Evolutionary conservation across 805 yeast genomes (phyloP).

Genomic region (Candida ulmi): DNA sequence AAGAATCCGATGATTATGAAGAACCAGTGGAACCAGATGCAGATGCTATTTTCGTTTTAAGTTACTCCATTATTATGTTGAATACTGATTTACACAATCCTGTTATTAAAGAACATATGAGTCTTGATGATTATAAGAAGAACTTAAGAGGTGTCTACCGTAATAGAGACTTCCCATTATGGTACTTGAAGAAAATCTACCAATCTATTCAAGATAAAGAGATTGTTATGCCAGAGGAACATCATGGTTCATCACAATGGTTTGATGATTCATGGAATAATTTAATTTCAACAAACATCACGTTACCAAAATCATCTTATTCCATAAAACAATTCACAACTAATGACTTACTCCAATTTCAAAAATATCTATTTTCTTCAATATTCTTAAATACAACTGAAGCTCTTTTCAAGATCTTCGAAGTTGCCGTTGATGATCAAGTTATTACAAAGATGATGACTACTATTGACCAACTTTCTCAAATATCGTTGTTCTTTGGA

Average conservation of each 20-base stretch:
- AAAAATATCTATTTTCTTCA: slow-evolving; percentile 61
- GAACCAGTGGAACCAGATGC: slow-evolving; percentile 64
- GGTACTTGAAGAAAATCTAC: slow-evolving; percentile 81
- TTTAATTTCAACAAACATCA: slow-evolving; percentile 40
- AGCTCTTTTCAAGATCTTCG: slow-evolving; percentile 72
- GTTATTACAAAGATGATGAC: slow-evolving; percentile 83
- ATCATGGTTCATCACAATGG: slow-evolving; percentile 87
- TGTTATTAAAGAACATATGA: slow-evolving; percentile 88
- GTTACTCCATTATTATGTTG: slow-evolving; percentile 89
- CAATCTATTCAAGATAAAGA: slow-evolving; percentile 77
- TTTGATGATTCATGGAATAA: slow-evolving; percentile 86
- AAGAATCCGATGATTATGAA: slow-evolving; percentile 27
- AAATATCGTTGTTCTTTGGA: slow-evolving; percentile 62
- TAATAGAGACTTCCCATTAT: slow-evolving; percentile 71
- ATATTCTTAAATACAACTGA: slow-evolving; percentile 61
- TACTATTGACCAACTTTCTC: slow-evolving; percentile 80
- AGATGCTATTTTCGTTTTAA: slow-evolving; percentile 83
- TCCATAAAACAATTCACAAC: slow-evolving; percentile 15
- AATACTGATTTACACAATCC: slow-evolving; percentile 94
- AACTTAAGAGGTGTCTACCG: slow-evolving; percentile 79
- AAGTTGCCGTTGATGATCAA: slow-evolving; percentile 86
- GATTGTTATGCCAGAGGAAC: slow-evolving; percentile 97
- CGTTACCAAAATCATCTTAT: slow-evolving; percentile 24
- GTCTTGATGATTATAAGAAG: slow-evolving; percentile 69
- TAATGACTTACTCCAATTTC: slow-evolving; percentile 48